phyloP scores from a whole-genome alignment of 805 yeast genomes.

The Groenewaldozyma tartarivorans region DNA sequence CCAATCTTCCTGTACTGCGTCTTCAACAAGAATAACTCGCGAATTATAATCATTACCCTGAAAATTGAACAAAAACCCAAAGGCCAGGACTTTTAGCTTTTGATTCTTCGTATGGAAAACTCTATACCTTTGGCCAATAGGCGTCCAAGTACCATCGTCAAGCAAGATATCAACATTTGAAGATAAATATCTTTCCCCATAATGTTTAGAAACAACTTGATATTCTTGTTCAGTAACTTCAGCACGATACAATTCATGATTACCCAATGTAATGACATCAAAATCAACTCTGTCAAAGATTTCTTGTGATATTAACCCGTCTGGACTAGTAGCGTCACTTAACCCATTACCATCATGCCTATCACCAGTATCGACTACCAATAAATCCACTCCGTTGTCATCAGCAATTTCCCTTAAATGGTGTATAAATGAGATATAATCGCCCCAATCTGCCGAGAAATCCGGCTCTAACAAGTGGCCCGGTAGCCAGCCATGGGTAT shows the following conservation, averaged over 20 bases:
- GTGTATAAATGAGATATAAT: constrained; percentile 58
- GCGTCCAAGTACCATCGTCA: constrained; percentile 35
- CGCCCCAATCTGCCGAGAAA: constrained; percentile 89
- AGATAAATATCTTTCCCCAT: constrained; percentile 52
- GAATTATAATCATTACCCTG: constrained; percentile 47
- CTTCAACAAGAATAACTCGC: constrained; percentile 51
- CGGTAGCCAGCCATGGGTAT: constrained; percentile 92
- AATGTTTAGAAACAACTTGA: constrained; percentile 43
- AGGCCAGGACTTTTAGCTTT: constrained; percentile 45
- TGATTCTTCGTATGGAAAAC: constrained; percentile 55
- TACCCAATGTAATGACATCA: constrained; percentile 78
- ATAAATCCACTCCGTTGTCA: constrained; percentile 45
- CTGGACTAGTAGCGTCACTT: constrained; percentile 66
- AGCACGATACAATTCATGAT: constrained; percentile 76
- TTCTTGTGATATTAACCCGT: constrained; percentile 53
- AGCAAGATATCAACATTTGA: constrained; percentile 30
- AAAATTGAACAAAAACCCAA: constrained; percentile 78
- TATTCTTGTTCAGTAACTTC: constrained; percentile 59
- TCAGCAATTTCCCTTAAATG: constrained; percentile 41
- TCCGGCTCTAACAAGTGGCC: constrained; percentile 76
- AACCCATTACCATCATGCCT: constrained; percentile 92
- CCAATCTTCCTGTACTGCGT: constrained; percentile 53
- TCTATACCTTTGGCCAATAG: constrained; percentile 60
- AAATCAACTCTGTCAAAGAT: constrained; percentile 56
- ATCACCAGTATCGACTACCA: constrained; percentile 84